phyloP scores from a whole-genome alignment of 805 yeast genomes.

The Kodamaea kakaduensis region DNA sequence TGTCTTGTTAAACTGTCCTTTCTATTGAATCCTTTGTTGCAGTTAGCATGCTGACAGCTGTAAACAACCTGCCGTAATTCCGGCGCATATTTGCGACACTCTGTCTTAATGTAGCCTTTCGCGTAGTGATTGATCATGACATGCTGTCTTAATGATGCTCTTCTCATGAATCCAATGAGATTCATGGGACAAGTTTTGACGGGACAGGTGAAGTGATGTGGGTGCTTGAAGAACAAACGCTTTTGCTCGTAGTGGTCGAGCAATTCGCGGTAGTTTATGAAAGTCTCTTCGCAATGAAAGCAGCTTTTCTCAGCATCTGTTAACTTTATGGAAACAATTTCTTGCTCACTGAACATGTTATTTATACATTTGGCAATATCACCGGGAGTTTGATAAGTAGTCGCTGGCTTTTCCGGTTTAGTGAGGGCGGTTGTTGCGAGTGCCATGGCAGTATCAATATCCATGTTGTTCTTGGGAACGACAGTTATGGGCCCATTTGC shows the following conservation, averaged over 20 bases:
- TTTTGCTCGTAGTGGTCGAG: conserved; percentile 33
- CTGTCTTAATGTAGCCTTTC: conserved; percentile 14
- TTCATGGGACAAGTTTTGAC: conserved; percentile 38
- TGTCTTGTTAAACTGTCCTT: conserved; percentile 16
- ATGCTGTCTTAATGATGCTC: conserved; percentile 28
- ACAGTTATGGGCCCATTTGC: conserved; percentile 3
- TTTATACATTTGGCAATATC: conserved; percentile 1
- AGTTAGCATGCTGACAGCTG: conserved; percentile 11
- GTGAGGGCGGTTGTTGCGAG: conserved; percentile 6
- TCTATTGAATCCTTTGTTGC: conserved; percentile 15
- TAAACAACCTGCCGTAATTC: conserved; percentile 8
- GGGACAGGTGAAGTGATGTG: conserved; percentile 31
- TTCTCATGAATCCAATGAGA: conserved; percentile 34
- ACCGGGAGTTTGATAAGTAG: not conserved
- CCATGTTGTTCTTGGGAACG: conserved; percentile 5
- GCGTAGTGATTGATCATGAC: conserved; percentile 22
- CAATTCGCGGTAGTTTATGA: conserved; percentile 26
- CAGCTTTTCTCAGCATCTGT: conserved; percentile 10
- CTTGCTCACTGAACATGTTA: not conserved
- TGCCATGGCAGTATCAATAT: conserved; percentile 7
- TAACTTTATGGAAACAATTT: conserved; percentile 4
- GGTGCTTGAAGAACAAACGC: conserved; percentile 16
- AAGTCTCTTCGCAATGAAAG: conserved; percentile 30
- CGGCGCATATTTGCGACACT: conserved; percentile 6
- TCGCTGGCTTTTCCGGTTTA: not conserved